A percentile compares a stretch with the other conserved stretches of the same genome.
Conservation (phyloP, 768 basidiomycete species). For the Lentinula detonsa region DNA sequence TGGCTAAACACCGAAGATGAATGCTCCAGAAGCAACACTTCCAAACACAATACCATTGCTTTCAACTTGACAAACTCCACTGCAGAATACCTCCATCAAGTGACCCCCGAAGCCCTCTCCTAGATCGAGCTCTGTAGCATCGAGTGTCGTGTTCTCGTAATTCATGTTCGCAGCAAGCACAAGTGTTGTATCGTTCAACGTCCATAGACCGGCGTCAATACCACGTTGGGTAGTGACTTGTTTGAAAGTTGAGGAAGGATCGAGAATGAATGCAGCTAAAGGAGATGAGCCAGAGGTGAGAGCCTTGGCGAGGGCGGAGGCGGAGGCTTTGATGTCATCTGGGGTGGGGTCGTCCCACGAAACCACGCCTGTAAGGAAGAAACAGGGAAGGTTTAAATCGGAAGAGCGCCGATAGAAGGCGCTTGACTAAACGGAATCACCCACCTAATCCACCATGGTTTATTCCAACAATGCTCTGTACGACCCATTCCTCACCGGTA, state of each 20-base stretch:
- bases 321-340: slow-evolving; percentile 44
- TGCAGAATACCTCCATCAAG: slow-evolving; percentile 27
- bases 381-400: not conserved
- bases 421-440: slow-evolving; percentile 8
- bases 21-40: slow-evolving; percentile 34
- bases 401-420: too few relatives aligned
- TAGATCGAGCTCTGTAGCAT: slow-evolving; percentile 17
- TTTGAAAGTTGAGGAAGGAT: slow-evolving; percentile 30
- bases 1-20: slow-evolving; percentile 16
- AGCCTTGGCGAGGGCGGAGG: slow-evolving; percentile 41
- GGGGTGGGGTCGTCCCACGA: slow-evolving; percentile 53
- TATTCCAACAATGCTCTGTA: slow-evolving; percentile 59
- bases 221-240: slow-evolving; percentile 31
- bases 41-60: slow-evolving; percentile 25
- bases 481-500: slow-evolving; percentile 64
- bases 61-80: slow-evolving; percentile 22
- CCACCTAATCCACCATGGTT: slow-evolving; percentile 62
- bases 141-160: slow-evolving; percentile 27
- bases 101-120: slow-evolving; percentile 7
- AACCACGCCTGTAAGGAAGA: slow-evolving; percentile 33
- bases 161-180: slow-evolving; percentile 49
- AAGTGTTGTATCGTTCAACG: slow-evolving; percentile 30
- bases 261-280: slow-evolving; percentile 42
- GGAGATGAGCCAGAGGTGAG: slow-evolving; percentile 22
- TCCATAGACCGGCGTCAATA: slow-evolving; percentile 51